phyloP scores from a whole-genome alignment of 2,329 filamentous ascomycete species.

The Scedosporium minutisporum region DNA sequence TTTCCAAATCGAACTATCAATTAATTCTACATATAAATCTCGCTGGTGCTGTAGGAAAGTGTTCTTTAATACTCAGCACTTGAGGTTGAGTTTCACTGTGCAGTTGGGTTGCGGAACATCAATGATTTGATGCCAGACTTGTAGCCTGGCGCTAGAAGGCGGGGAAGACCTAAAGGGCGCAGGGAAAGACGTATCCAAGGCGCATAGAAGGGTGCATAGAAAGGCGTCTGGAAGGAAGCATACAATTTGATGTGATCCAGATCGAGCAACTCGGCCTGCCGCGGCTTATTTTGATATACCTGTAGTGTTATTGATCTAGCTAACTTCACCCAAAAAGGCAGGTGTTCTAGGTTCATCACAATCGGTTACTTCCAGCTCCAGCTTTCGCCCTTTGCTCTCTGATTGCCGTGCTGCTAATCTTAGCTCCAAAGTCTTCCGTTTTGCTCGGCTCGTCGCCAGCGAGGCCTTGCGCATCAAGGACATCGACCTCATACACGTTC shows the following conservation, averaged over 20 bases:
- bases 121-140: no score
- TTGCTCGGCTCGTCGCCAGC: slow-evolving; percentile 23
- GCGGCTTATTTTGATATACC: no score
- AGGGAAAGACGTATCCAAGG: not conserved
- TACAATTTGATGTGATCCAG: no score
- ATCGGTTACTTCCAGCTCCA: not conserved
- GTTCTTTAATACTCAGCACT: no score
- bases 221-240: not conserved
- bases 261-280: no score
- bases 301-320: not conserved
- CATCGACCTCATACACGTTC: slow-evolving; percentile 80
- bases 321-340: not conserved
- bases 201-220: not conserved
- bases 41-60: no score
- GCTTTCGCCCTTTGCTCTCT: slow-evolving; percentile 35
- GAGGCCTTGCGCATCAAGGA: slow-evolving; percentile 60
- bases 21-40: not conserved
- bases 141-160: no score
- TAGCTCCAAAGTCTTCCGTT: slow-evolving; percentile 60
- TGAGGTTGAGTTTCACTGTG: no score
- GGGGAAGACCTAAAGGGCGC: no score
- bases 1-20: slow-evolving; percentile 7
- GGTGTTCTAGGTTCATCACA: not conserved
- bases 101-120: no score
- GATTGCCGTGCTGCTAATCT: slow-evolving; percentile 89